phyloP scores from a whole-genome alignment of 176 grass and related monocot species.

The Rhynchospora pubera region DNA sequence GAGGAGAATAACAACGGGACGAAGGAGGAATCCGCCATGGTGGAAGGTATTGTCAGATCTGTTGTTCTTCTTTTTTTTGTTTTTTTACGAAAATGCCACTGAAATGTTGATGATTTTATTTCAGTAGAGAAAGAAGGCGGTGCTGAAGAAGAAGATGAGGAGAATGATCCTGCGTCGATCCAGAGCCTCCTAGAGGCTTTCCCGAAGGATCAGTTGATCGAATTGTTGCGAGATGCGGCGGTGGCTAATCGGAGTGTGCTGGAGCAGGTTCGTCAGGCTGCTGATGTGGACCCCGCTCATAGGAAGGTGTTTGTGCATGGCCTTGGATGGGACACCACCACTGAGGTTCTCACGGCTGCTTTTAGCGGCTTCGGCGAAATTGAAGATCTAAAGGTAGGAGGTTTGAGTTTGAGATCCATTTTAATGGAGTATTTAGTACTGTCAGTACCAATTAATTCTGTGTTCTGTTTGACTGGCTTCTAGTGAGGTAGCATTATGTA shows the following conservation, averaged over 20 bases:
- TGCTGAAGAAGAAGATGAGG: slow-evolving; percentile 32
- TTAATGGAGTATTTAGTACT: not conserved
- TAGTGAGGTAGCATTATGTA: not conserved
- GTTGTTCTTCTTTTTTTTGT: not conserved
- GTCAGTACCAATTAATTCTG: not conserved
- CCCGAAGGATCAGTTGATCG: slow-evolving; percentile 84
- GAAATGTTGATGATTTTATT: not conserved
- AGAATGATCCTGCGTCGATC: slow-evolving; percentile 51
- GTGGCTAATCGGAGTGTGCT: slow-evolving; percentile 50
- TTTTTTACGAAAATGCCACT: not conserved
- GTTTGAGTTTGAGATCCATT: not conserved
- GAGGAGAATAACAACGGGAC: slow-evolving; percentile 18
- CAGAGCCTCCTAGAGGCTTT: slow-evolving; percentile 68
- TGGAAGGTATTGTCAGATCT: slow-evolving; percentile 4
- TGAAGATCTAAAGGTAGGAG: slow-evolving; percentile 69
- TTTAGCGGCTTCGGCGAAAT: slow-evolving; percentile 83
- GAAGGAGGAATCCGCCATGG: not conserved
- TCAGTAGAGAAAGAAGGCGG: not conserved
- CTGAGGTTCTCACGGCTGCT: slow-evolving; percentile 45
- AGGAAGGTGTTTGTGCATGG: slow-evolving; percentile 95
- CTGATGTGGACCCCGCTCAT: slow-evolving; percentile 70
- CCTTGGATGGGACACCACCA: slow-evolving; percentile 84
- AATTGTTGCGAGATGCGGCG: slow-evolving; percentile 71
- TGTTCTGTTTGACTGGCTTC: not conserved
- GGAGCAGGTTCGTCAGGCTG: slow-evolving; percentile 32